Percentiles rank a stretch among this genome's conserved stretches.
Evolutionary conservation across 2,329 filamentous ascomycete species (phyloP).

Genomic region (Graphilbum sp.): DNA sequence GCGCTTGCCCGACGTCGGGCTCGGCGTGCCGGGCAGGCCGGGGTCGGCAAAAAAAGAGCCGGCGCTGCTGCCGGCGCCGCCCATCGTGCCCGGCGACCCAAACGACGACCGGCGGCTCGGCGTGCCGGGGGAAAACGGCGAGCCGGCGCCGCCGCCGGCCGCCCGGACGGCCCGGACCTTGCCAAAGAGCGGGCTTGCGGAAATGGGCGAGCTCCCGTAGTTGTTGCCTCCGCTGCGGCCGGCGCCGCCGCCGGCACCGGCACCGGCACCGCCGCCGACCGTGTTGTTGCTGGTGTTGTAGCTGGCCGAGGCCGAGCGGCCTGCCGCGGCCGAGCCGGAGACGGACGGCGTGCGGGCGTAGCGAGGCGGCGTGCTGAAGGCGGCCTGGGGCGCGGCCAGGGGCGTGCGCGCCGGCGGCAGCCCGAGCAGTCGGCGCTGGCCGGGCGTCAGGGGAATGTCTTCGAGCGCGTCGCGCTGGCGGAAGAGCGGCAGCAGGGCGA

Average conservation of each 20-base stretch:
- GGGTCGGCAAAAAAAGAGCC: conserved; percentile 30
- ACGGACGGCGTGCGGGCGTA: conserved; percentile 62
- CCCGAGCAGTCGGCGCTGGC: conserved; percentile 71
- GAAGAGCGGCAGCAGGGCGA: conserved; percentile 57
- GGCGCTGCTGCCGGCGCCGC: conserved; percentile 9
- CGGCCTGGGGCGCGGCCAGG: conserved; percentile 51
- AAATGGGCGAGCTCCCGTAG: conserved; percentile 28
- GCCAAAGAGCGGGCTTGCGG: conserved; percentile 44
- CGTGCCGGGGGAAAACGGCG: conserved; percentile 5
- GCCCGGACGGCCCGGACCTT: no score
- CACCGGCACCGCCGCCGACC: no score
- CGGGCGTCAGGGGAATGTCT: conserved; percentile 84
- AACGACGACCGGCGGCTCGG: conserved; percentile 42
- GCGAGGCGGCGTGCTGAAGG: conserved; percentile 72
- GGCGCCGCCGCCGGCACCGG: no score
- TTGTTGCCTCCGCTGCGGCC: conserved; percentile 1
- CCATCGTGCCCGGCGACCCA: conserved; percentile 34
- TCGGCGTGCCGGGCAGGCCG: conserved; percentile 43
- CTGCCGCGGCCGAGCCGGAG: conserved; percentile 43
- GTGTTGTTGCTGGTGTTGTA: conserved; percentile 13
- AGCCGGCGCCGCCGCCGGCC: conserved; percentile 28
- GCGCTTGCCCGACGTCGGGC: conserved; percentile 47
- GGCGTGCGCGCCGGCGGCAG: conserved; percentile 49
- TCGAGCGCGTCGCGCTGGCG: conserved; percentile 58
- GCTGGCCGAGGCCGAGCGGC: conserved; percentile 12